Evolutionary conservation across 1,284 basidiomycete species (phyloP), one percentile per base, ranked within the genome.

Genomic region (Leccinum pallidistipes): DNA sequence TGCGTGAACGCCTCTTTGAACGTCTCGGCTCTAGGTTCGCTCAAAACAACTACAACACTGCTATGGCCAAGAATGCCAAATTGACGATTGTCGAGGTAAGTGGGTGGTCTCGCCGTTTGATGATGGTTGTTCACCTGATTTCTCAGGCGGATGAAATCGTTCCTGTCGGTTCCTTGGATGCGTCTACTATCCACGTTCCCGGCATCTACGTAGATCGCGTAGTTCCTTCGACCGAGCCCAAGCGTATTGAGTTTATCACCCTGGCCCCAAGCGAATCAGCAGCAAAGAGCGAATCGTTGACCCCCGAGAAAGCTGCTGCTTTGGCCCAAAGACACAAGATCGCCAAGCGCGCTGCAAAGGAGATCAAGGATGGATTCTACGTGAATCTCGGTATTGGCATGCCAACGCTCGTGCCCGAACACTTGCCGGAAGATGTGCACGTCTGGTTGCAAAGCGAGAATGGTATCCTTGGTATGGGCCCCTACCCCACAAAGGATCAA

Each of bases 371-470:
- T 74, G 95, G 95, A 5, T 93, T 85, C 80, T 92, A 95, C 69
- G 84, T 92, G 61, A 86, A 86, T 60, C 78, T 90, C 58, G 92
- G 90, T 59, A 90, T 90, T 64, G 95, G 95, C 36, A 97, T 97
- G 88, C 95, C 95, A n/a, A 97, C 93, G 27, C 83, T 97, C 12
- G 92, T 95, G 16, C 93, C 95, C 8, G 87, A 93, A 74, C 91
- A 91, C 77, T 75, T 95, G 57, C 84, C 86, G 53, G 82, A 87
- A 55, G 91, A 87, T 56, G 87, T 93, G n/a, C 86, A 85, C 58
- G 93, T 97, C 43, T 95, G 93, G 91, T 74, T 96, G 69, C 95
- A 98, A 76, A 94, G 92, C 70, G 95, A 98, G 82, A 98, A 98
- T 70, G 95, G 95, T 62, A 91, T 97, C 64, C 81, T 98, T 65